A percentile compares a stretch with the other conserved stretches of the same genome.
Evolutionary conservation across 1,139 yeast genomes (phyloP).

Genomic region (Hemisphaericaspora xylofermentans): DNA sequence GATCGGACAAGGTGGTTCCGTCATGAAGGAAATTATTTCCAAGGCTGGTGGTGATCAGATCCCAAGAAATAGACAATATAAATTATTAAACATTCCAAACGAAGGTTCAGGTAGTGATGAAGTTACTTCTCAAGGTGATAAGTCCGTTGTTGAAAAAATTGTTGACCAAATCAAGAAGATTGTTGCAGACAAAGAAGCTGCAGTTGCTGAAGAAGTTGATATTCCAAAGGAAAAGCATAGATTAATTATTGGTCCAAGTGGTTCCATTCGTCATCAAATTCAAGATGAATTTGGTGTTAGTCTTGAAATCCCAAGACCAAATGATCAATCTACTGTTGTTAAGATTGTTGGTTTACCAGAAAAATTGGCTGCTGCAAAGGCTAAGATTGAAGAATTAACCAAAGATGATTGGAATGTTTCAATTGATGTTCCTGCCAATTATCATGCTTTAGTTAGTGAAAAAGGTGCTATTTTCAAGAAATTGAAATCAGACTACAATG

Average conservation of each 20-base stretch:
- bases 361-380: slow-evolving; percentile 55
- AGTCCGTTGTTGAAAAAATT: slow-evolving; percentile 68
- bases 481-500: slow-evolving; percentile 53
- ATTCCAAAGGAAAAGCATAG: slow-evolving; percentile 78
- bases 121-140: slow-evolving; percentile 74
- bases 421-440: slow-evolving; percentile 56
- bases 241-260: slow-evolving; percentile 79
- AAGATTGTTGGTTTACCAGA: slow-evolving; percentile 63
- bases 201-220: slow-evolving; percentile 54
- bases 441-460: slow-evolving; percentile 64
- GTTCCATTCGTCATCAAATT: slow-evolving; percentile 68
- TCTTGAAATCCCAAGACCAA: slow-evolving; percentile 68
- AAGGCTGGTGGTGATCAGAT: slow-evolving; percentile 75
- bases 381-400: slow-evolving; percentile 51
- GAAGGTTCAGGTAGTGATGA: slow-evolving; percentile 62
- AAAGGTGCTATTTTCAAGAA: slow-evolving; percentile 65
- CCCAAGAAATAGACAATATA: slow-evolving; percentile 47
- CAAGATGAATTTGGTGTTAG: slow-evolving; percentile 68
- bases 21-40: slow-evolving; percentile 69
- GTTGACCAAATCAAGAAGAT: slow-evolving; percentile 62
- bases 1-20: slow-evolving; percentile 80
- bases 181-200: slow-evolving; percentile 64
- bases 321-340: slow-evolving; percentile 44
- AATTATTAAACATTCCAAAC: slow-evolving; percentile 73
- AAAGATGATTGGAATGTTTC: slow-evolving; percentile 49